Evolutionary conservation across 495 filamentous ascomycete species (phyloP).

Genomic region (Podospora sp.): DNA sequence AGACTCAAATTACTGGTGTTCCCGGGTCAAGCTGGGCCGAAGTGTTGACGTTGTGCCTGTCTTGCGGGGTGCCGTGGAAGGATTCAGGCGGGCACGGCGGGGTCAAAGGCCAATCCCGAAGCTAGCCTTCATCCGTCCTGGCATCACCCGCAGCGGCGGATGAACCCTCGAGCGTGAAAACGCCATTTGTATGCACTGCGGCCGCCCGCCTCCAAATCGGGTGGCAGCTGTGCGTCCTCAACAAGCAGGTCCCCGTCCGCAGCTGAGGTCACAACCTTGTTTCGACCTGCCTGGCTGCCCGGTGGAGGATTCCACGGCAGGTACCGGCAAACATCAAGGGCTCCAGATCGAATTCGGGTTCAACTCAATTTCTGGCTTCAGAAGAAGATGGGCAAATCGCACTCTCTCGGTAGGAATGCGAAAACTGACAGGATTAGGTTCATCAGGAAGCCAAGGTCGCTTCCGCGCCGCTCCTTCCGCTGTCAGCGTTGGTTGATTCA

Average conservation of each 20-base stretch:
- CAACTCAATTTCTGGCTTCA: too few species aligned
- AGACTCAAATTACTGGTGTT: not conserved
- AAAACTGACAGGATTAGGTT: too few species aligned
- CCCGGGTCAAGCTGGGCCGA: not conserved
- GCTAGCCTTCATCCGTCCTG: too few species aligned
- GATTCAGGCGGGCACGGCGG: not conserved
- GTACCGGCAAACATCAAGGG: too few species aligned
- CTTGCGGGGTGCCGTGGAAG: not conserved
- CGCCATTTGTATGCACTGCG: not conserved
- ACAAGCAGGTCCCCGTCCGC: not conserved
- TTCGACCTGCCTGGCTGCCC: not conserved
- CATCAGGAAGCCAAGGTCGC: too few species aligned
- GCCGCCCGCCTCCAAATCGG: not conserved
- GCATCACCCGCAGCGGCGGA: too few species aligned
- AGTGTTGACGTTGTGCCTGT: not conserved
- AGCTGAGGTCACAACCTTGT: not conserved
- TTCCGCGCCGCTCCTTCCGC: too few species aligned
- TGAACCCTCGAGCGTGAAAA: not conserved
- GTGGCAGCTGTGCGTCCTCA: not conserved
- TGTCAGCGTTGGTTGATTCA: too few species aligned
- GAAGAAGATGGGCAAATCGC: too few species aligned
- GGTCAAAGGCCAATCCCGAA: not conserved
- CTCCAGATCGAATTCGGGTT: too few species aligned
- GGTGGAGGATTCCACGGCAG: too few species aligned
- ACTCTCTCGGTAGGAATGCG: too few species aligned